Base-by-base conservation (phyloP, 2,329 filamentous ascomycete species). In the Fusarium gaditjirri region DNA sequence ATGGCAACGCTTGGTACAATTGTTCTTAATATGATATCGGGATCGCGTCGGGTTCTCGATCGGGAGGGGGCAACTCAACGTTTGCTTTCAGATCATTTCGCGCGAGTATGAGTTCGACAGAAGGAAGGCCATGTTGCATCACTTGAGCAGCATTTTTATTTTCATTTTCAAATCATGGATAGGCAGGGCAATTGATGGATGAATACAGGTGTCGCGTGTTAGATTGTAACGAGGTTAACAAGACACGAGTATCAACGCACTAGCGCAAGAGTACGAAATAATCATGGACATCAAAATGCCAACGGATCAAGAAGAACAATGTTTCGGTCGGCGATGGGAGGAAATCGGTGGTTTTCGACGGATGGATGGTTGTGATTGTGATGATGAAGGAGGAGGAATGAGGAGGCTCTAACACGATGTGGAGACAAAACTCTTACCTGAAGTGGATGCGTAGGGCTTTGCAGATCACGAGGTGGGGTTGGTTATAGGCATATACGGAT, bases 381-480 rank as follows among this genome's bases (percentile, higher is more conserved):
- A 75, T 74, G 75, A 64, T 76, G 75, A 52, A 72, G 64, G 71
- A 74, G 44, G 52, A 68, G 62, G 61, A 36, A 71, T 68, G 64
- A 42, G 65, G 59, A 61, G 68, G 59, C 65, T 73, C 54, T n/a
- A 49, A 38, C 29, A 50, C 43, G 42, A 65, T 58, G 43, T 66
- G 61, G 71, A 52, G 68, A 59, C 60, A 64, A 64, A 62, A 61
- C 56, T 52, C 36, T 67, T 61, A 58, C 47, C 62, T n/a, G 46
- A 39, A 60, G 71, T 73, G 71, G 70, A 68, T 39, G 23, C 16
- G 31, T 60, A 61, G 63, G 71, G 67, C 44, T 66, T 61, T 17
- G 54, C 23, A 38, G 35, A 42, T 65, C 54, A 25, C 39, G 50
- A 27, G 25, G 54, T 36, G 36, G 38, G 5, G 11, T 21, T 31